phyloP scores from a whole-genome alignment of 2,329 filamentous ascomycete genomes.

The Ophiostoma quercus region DNA sequence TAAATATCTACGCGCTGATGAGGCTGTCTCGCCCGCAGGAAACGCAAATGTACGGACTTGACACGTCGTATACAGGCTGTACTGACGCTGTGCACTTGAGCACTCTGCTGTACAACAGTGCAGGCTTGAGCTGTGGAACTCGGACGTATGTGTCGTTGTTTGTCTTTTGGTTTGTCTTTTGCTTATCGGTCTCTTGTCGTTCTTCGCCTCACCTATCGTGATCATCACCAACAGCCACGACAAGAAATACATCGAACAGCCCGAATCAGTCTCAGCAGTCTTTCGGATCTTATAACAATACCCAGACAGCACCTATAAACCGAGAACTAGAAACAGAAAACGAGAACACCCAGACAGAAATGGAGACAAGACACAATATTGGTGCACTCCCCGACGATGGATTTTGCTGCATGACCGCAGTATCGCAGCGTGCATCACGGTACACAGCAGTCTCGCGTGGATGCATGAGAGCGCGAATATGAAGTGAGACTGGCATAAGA shows the following conservation, averaged over 20 bases:
- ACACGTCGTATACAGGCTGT: neutral
- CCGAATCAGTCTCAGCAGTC: neutral
- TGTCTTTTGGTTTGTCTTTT: neutral
- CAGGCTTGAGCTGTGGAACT: neutral
- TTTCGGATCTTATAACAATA: neutral
- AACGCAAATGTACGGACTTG: neutral
- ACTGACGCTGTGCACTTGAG: neutral
- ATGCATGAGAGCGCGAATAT: slow-evolving; percentile 11
- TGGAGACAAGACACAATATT: neutral
- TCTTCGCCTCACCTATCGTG: too few relatives aligned
- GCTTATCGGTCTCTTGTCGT: too few relatives aligned
- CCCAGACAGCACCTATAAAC: neutral
- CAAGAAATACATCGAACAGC: neutral
- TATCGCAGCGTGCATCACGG: slow-evolving; percentile 17
- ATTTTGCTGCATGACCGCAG: slow-evolving; percentile 16
- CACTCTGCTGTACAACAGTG: neutral
- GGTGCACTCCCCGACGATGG: neutral
- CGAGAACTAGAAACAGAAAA: neutral
- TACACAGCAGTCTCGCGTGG: slow-evolving; percentile 16
- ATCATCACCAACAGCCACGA: too few relatives aligned
- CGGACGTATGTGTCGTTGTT: too few relatives aligned
- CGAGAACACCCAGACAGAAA: too few relatives aligned
- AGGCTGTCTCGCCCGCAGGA: slow-evolving; percentile 2
- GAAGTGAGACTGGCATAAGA: neutral
- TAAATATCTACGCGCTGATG: neutral